Base-by-base conservation (phyloP, 73 alveolate genomes). In the Uronychia binucleata region DNA sequence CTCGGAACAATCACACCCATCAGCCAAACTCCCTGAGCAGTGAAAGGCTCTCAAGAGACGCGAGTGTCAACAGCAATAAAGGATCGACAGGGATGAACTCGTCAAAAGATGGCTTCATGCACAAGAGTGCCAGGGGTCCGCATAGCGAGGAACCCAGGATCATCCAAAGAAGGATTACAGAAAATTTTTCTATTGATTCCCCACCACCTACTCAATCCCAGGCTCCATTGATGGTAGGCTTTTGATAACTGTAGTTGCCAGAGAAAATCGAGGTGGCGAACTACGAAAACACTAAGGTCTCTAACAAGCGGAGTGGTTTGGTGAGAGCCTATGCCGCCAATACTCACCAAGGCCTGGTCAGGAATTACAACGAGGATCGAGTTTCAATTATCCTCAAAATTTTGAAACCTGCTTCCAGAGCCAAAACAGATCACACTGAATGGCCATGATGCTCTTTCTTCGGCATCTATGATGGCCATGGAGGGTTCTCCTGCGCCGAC, bases 401-500 rank as follows among this genome's bases (percentile, higher is more conserved):
- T 29, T 80, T 83, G 83, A 93, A 91, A 27, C 98, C 98, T 58
- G 35, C 77, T 74, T 59, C 81, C 34, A 84, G 96, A 28, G 91
- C 82, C 81, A 94, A 86, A 28, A 97, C 93, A 83, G 81, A 85
- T 57, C 67, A 46, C 19, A 11, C 67, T 46, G 67, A 46, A 46
- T 98, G 99, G 99, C 99, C 99, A 0, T 84, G 96, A 78, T 95
- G 99, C 83, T 96, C 99, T 19, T 97, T 94, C 91, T 98, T 98
- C 86, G 98, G 99, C 0, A 94, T 98, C 35, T 98, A 95, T 90
- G 99, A 98, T 98, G 99, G 99, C 1, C 99, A 98, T 97, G 99
- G 99, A 28, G 99, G 99, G 59, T 90, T 96, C 78, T 96, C 98
- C 30, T 98, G 99, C 86, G 98, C 99, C 57, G 99, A 98, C 81